Percentiles rank a stretch among this genome's conserved stretches.
These are phyloP conservation scores for Colletotrichum cordylinicola DNA, from an alignment of 2,329 filamentous ascomycete genomes.

Conservation along the genomic window DNA sequence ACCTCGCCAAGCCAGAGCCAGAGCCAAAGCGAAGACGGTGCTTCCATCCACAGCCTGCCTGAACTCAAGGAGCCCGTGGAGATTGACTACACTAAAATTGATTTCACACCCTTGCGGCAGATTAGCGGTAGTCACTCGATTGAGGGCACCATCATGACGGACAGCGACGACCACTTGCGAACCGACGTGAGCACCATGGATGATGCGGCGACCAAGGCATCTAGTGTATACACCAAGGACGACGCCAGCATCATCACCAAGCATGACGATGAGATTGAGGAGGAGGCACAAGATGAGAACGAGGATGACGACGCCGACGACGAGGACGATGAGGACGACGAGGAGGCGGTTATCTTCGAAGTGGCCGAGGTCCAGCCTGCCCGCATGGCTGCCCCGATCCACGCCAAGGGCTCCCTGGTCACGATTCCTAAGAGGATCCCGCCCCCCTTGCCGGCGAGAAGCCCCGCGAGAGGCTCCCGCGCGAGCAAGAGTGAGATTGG, in stretches of 20 bases:
- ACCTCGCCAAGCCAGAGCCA: slow-evolving; percentile 61
- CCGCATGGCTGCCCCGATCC: slow-evolving; percentile 67
- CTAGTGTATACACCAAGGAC: slow-evolving; percentile 29
- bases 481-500: slow-evolving; percentile 63
- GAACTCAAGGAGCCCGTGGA: slow-evolving; percentile 54
- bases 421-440: slow-evolving; percentile 82
- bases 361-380: slow-evolving; percentile 65
- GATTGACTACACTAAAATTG: slow-evolving; percentile 65
- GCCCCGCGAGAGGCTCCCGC: slow-evolving; percentile 68
- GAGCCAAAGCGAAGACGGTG: slow-evolving; percentile 60
- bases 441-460: slow-evolving; percentile 79
- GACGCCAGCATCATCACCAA: slow-evolving; percentile 9
- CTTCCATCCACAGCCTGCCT: slow-evolving; percentile 46
- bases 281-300: slow-evolving; percentile 31
- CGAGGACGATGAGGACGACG: slow-evolving; percentile 55
- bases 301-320: slow-evolving; percentile 45
- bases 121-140: slow-evolving; percentile 47
- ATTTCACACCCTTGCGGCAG: slow-evolving; percentile 54
- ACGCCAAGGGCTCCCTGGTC: slow-evolving; percentile 79
- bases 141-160: slow-evolving; percentile 27
- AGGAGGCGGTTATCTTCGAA: slow-evolving; percentile 73
- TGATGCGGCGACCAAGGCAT: slow-evolving; percentile 30
- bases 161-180: slow-evolving; percentile 22
- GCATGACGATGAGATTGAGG: not conserved
- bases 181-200: slow-evolving; percentile 28